phyloP scores from a whole-genome alignment of 257 asterid genomes.

The Nicotiana otophora region DNA sequence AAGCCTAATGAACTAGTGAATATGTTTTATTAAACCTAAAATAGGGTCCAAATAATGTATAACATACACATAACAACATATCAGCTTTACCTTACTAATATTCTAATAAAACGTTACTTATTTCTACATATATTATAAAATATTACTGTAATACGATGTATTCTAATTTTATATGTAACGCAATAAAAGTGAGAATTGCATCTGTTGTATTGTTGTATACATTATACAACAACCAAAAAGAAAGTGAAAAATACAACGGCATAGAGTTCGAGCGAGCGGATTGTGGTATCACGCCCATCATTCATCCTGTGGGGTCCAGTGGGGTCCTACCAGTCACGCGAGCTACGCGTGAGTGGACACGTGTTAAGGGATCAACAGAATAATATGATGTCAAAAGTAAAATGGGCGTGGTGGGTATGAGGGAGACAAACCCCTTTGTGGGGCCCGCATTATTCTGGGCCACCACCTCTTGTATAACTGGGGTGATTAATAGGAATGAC shows the following conservation, averaged over 20 bases:
- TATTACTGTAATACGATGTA: no score
- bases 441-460: slow-evolving; percentile 21
- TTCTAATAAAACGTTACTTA: neutral
- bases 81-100: neutral
- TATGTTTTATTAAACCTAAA: no score
- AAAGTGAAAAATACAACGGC: no score
- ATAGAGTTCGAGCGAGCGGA: neutral
- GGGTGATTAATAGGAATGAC: no score
- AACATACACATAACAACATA: no score
- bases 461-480: neutral
- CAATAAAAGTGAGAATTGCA: no score
- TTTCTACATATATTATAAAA: no score
- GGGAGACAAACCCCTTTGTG: slow-evolving; percentile 22
- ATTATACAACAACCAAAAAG: no score
- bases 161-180: no score
- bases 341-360: slow-evolving; percentile 19
- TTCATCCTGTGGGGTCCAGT: neutral
- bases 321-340: slow-evolving; percentile 33
- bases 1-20: no score
- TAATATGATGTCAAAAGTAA: slow-evolving; percentile 2
- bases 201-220: no score
- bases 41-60: no score
- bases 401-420: slow-evolving; percentile 21
- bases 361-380: slow-evolving; percentile 5
- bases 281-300: neutral